phyloP scores from a whole-genome alignment of 257 asterid genomes.

The Gentiana straminea region DNA sequence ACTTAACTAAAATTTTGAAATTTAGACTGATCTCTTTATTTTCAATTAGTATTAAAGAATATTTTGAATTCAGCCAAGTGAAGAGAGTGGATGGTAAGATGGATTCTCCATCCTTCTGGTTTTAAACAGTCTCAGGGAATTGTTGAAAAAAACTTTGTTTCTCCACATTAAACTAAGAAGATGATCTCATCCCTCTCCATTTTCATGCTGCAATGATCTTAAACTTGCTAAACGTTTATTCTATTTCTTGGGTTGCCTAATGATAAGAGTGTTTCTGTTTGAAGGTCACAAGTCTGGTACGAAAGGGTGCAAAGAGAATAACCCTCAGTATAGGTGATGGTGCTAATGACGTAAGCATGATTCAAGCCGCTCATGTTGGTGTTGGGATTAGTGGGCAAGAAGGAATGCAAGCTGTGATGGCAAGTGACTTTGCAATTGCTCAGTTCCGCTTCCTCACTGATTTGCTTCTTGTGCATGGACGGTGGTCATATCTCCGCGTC shows the following conservation, averaged over 20 bases:
- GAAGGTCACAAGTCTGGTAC: slow-evolving; percentile 95
- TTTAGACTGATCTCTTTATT: too few species aligned
- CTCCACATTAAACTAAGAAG: too few species aligned
- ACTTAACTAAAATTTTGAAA: too few species aligned
- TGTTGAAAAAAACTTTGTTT: too few species aligned
- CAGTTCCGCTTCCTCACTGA: slow-evolving; percentile 94
- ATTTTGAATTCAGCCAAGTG: too few species aligned
- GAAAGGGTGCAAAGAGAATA: slow-evolving; percentile 88
- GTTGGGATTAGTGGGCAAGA: slow-evolving; percentile 99
- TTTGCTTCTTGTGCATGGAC: slow-evolving; percentile 95
- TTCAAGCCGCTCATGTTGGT: slow-evolving; percentile 99
- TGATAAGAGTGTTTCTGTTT: slow-evolving; percentile 18
- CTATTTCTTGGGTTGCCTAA: neutral
- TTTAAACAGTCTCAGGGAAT: too few species aligned
- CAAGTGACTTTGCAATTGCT: slow-evolving; percentile 98
- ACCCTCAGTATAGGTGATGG: slow-evolving; percentile 99
- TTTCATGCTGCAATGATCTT: too few species aligned
- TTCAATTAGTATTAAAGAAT: too few species aligned
- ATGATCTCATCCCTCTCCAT: too few species aligned
- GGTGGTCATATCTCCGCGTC: slow-evolving; percentile 97
- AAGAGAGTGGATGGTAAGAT: too few species aligned
- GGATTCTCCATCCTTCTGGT: too few species aligned
- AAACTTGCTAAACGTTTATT: neutral
- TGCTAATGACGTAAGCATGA: slow-evolving; percentile 99
- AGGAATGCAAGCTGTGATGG: slow-evolving; percentile 99